Conservation (phyloP, 495 filamentous ascomycete genomes). For the Alectoria sarmentosa region DNA sequence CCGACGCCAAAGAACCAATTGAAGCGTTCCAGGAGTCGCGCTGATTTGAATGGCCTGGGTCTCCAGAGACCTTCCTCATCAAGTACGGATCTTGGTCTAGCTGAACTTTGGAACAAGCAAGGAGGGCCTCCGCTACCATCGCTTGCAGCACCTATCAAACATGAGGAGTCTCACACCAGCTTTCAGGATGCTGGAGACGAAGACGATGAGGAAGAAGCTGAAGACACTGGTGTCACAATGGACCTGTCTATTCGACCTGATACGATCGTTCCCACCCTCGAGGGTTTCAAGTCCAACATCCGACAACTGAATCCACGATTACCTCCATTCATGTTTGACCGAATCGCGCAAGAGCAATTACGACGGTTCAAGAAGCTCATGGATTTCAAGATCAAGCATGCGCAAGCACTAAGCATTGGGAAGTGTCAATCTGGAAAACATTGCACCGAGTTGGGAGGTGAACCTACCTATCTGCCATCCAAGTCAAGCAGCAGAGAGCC, state of each 20-base stretch:
- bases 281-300: conserved; percentile 74
- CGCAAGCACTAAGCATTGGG: conserved; percentile 42
- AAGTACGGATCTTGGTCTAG: conserved; percentile 32
- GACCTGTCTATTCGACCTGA: conserved; percentile 38
- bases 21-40: conserved; percentile 63
- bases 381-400: conserved; percentile 64
- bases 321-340: conserved; percentile 66
- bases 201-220: conserved; percentile 37
- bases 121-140: conserved; percentile 44
- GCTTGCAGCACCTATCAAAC: conserved; percentile 34
- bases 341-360: conserved; percentile 74
- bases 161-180: conserved; percentile 26
- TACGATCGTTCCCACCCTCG: conserved; percentile 61
- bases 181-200: conserved; percentile 39
- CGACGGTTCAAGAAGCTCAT: conserved; percentile 74
- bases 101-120: conserved; percentile 42
- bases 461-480: conserved; percentile 42
- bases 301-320: conserved; percentile 62
- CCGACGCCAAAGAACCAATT: conserved; percentile 40
- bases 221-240: conserved; percentile 43
- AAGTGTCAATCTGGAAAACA: conserved; percentile 53
- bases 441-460: conserved; percentile 61
- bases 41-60: conserved; percentile 48
- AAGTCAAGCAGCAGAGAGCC: conserved; percentile 31
- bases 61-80: conserved; percentile 27